Evolutionary conservation across 1,139 yeast genomes (phyloP).

Genomic region (Chernovozyma aurita): DNA sequence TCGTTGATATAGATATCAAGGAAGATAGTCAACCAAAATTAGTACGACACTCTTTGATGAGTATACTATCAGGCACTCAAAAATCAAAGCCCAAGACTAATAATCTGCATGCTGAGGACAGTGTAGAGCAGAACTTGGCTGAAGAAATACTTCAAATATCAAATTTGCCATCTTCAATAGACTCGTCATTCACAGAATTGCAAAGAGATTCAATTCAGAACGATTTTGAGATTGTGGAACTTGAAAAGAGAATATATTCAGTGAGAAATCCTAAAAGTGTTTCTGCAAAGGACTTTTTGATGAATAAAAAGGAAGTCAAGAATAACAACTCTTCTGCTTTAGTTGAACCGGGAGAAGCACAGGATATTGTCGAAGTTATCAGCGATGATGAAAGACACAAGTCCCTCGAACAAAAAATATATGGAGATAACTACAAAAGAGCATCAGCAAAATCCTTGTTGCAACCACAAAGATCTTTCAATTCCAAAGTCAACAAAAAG

Average conservation of each 20-base stretch:
- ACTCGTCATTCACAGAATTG: slow-evolving; percentile 15
- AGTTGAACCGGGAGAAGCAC: slow-evolving; percentile 1
- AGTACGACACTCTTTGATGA: slow-evolving; percentile 3
- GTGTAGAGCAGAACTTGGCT: no score
- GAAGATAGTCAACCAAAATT: neutral
- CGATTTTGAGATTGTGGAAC: slow-evolving; percentile 22
- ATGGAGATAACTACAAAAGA: slow-evolving; percentile 15
- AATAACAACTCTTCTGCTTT: neutral
- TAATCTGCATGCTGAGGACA: no score
- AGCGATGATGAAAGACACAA: neutral
- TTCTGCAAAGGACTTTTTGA: slow-evolving; percentile 30
- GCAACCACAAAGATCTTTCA: neutral
- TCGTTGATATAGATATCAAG: neutral
- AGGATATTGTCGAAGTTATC: slow-evolving; percentile 1
- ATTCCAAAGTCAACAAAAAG: slow-evolving; percentile 1
- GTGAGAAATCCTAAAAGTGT: slow-evolving; percentile 17
- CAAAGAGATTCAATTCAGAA: slow-evolving; percentile 12
- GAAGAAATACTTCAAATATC: no score
- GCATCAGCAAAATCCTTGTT: slow-evolving; percentile 22
- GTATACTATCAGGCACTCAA: slow-evolving; percentile 1
- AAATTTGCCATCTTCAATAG: no score
- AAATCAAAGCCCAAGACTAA: no score
- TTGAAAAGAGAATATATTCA: slow-evolving; percentile 29
- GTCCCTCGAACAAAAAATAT: slow-evolving; percentile 16
- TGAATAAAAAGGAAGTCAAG: slow-evolving; percentile 6